Evolutionary conservation across 331 rosid species (phyloP).

Genomic region (Prunus yedoensis): DNA sequence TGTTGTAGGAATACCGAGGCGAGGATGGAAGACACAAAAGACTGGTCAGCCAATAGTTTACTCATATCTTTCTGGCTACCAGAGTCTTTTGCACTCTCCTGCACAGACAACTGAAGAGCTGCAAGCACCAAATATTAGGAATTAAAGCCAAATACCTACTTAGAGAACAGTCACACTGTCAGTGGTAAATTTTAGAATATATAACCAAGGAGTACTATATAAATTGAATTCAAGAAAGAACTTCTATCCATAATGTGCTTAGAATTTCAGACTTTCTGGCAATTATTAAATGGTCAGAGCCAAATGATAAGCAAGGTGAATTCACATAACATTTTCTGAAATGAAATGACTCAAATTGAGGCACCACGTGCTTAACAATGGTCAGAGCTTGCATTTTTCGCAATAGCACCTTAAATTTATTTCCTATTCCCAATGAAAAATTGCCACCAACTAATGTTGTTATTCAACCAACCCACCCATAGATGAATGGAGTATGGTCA

Average conservation of each 20-base stretch:
- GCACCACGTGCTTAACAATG: neutral
- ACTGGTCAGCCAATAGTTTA: constrained; percentile 87
- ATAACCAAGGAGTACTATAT: neutral
- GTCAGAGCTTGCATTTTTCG: neutral
- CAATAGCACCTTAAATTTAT: neutral
- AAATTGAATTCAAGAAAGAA: neutral
- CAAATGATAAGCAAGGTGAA: neutral
- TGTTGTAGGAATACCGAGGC: constrained; percentile 61
- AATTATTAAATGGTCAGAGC: neutral
- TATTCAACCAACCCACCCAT: neutral
- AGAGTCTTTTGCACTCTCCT: constrained; percentile 64
- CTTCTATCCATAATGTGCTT: neutral
- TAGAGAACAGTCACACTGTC: neutral
- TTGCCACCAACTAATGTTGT: neutral
- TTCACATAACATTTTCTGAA: neutral
- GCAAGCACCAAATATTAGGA: constrained; percentile 20
- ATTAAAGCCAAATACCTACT: neutral
- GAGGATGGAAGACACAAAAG: constrained; percentile 91
- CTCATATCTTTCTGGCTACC: constrained; percentile 72
- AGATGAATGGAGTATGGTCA: neutral
- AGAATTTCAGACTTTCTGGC: neutral
- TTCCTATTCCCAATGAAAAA: constrained; percentile 7
- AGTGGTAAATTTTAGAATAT: constrained; percentile 2
- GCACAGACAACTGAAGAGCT: constrained; percentile 90
- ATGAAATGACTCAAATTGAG: neutral